A percentile compares a stretch with the other conserved stretches of the same genome.
phyloP scores from a whole-genome alignment of 495 filamentous ascomycete species.

The Podospora appendiculata region DNA sequence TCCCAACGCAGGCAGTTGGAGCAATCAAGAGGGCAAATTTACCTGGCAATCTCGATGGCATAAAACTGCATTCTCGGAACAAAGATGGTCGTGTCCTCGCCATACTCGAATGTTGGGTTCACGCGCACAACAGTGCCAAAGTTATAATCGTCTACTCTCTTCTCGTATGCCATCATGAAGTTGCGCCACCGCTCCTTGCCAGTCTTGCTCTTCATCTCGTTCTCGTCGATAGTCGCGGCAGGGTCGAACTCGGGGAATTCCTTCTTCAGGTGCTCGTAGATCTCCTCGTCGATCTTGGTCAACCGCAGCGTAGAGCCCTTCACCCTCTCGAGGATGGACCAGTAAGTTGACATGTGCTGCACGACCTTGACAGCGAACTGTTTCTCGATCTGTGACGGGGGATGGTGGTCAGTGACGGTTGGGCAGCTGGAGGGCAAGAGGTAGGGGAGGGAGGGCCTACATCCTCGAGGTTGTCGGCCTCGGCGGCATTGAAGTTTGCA shows the following conservation, averaged over 20 bases:
- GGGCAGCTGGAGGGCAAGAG: not conserved
- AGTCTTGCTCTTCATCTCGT: conserved; percentile 93
- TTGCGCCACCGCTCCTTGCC: conserved; percentile 95
- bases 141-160: conserved; percentile 90
- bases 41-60: conserved; percentile 89
- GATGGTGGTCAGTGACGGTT: not conserved
- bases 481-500: conserved; percentile 34
- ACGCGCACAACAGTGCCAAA: conserved; percentile 88
- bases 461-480: conserved; percentile 44
- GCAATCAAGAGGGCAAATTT: conserved; percentile 12
- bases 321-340: conserved; percentile 86
- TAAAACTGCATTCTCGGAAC: conserved; percentile 99
- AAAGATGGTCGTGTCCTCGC: conserved; percentile 86
- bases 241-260: conserved; percentile 93
- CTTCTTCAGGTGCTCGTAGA: conserved; percentile 74
- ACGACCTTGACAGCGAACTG: conserved; percentile 98
- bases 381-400: conserved; percentile 78
- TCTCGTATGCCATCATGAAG: conserved; percentile 90
- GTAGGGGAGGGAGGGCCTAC: conserved; percentile 14
- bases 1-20: not conserved
- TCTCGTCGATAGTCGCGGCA: conserved; percentile 70
- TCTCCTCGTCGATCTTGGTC: conserved; percentile 91
- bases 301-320: conserved; percentile 78
- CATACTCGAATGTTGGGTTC: conserved; percentile 76
- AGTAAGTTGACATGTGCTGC: conserved; percentile 93